Conservation (phyloP, 495 filamentous ascomycete species). For the Arthonia radiata region DNA sequence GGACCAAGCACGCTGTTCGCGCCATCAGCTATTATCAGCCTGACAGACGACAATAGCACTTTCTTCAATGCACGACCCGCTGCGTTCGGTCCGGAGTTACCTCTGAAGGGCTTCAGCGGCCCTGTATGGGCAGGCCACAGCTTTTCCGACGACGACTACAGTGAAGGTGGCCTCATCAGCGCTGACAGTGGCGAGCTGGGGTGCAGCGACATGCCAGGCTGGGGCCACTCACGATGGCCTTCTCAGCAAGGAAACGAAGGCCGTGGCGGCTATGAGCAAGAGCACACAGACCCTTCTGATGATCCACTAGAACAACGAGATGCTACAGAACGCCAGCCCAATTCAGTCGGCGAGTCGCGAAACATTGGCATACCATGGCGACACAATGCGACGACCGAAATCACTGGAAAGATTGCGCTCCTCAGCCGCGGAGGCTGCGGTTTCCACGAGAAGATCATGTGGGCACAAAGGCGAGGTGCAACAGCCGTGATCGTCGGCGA, state of each 20-base stretch:
- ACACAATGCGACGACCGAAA: constrained; percentile 85
- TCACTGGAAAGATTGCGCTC: constrained; percentile 73
- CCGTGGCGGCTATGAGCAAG: too few relatives aligned
- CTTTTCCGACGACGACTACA: constrained; percentile 48
- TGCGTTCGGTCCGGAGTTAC: constrained; percentile 68
- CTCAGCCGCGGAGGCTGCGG: constrained; percentile 85
- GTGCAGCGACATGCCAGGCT: constrained; percentile 90
- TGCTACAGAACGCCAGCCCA: too few relatives aligned
- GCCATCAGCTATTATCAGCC: constrained; percentile 77
- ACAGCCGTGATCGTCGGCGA: constrained; percentile 85
- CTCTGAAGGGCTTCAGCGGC: constrained; percentile 50
- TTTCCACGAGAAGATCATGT: constrained; percentile 90
- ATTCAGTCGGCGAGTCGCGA: too few relatives aligned
- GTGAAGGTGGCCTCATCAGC: constrained; percentile 27
- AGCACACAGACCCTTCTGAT: too few relatives aligned
- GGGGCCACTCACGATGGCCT: too few relatives aligned
- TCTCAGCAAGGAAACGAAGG: too few relatives aligned
- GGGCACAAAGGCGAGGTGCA: constrained; percentile 76
- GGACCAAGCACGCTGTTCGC: constrained; percentile 64
- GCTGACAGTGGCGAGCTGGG: constrained; percentile 68
- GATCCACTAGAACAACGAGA: too few relatives aligned
- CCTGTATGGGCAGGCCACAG: constrained; percentile 78
- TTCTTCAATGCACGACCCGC: constrained; percentile 86
- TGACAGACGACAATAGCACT: constrained; percentile 93
- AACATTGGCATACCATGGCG: too few relatives aligned